Conservation (phyloP, 306 rosid genomes). For the Calophaca sinica region DNA sequence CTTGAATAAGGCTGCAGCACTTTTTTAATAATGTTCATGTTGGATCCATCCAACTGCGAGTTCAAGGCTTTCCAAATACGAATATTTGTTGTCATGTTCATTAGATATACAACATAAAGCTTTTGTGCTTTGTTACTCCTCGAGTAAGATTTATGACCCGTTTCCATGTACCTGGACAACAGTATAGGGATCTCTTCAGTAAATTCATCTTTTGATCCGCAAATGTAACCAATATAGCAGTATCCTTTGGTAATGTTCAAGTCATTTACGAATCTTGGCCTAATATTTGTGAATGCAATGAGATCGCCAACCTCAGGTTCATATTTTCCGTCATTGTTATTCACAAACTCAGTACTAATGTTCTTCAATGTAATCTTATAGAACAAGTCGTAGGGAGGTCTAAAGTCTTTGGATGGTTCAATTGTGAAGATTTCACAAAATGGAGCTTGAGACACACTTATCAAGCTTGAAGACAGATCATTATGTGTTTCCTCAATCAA, state of each 20-base stretch:
- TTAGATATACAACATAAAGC: constrained; percentile 41
- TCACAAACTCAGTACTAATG: not conserved
- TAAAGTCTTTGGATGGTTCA: not conserved
- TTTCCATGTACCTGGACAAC: not conserved
- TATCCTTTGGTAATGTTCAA: constrained; percentile 40
- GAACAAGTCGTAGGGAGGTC: constrained; percentile 26
- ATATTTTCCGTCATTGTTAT: constrained; percentile 24
- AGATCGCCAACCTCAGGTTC: constrained; percentile 60
- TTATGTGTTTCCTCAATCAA: constrained; percentile 66
- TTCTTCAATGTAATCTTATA: constrained; percentile 35
- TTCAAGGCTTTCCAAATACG: constrained; percentile 53
- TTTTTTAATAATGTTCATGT: constrained; percentile 37
- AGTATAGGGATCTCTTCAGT: not conserved
- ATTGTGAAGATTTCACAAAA: constrained; percentile 46
- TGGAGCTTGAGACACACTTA: constrained; percentile 45
- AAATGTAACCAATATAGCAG: constrained; percentile 52
- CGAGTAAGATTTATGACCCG: not conserved
- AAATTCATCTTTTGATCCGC: not conserved
- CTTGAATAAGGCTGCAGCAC: constrained; percentile 48
- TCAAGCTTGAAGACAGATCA: constrained; percentile 54
- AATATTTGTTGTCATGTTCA: constrained; percentile 48
- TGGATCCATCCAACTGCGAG: constrained; percentile 11
- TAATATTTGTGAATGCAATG: constrained; percentile 55
- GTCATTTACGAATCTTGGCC: constrained; percentile 49
- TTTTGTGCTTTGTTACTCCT: constrained; percentile 1